Base-by-base conservation (phyloP, 192 early-diverging fungal species). In the Allomyces javanicus region DNA sequence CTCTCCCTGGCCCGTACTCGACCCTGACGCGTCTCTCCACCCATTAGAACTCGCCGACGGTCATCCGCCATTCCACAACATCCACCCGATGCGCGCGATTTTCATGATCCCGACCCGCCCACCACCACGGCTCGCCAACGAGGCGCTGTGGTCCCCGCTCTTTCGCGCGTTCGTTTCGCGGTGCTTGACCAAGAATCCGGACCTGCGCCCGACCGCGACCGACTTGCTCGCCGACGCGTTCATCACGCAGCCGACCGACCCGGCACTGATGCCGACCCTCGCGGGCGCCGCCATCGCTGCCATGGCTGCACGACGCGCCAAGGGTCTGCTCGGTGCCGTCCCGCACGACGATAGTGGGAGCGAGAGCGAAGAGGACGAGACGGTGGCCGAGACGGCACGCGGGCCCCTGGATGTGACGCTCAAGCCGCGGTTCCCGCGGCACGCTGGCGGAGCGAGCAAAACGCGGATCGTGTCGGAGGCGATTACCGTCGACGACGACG, bases 31-130 rank as follows among this genome's bases (percentile, higher is more conserved):
- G n/a, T 7, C 33, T 40, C 33, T 40, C 33, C 33, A 40, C 33
- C 76, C 74, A 50, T 83, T 84, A 21, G 83, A 84, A 68, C 83
- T 84, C 81, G 83, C 83, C 17, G 77, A 84, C 50, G 83, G 83
- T 21, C 65, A 77, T 27, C 83, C 83, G 33, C 83, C 83, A 3
- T 77, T 81, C 67, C 73, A 80, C 63, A 77, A 83, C 67, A 75
- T 84, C 4, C 80, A 84, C 67, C 83, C 83, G 0, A 83, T 84
- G 79, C 64, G 81, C 24, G 83, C 83, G 12, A 85, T 85, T 33
- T 84, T 84, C 66, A 77, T 81, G 73, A 84, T 84, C 25, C 83
- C 83, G 12, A 71, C 79, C 10, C 80, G 81, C 64, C 83, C 83
- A 9, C 83, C 83, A 43, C 83, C 83, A 50, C 74, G 67, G 61